phyloP scores from a whole-genome alignment of 2,329 filamentous ascomycete species.

The Paecilomyces fulvus region DNA sequence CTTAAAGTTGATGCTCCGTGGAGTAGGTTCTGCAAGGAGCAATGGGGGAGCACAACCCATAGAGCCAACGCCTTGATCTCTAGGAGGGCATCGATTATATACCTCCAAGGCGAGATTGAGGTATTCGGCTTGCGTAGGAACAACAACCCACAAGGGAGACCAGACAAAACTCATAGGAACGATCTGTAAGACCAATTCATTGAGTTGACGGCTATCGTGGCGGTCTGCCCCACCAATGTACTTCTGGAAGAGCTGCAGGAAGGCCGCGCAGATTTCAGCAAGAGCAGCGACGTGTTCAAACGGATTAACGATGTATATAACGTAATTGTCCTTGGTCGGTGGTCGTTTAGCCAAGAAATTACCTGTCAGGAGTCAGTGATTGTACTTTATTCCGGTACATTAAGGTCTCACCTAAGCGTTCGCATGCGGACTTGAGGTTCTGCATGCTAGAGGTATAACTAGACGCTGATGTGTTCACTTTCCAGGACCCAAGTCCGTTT shows the following conservation, averaged over 20 bases:
- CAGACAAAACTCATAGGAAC: constrained; percentile 48
- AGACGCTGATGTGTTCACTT: constrained; percentile 15
- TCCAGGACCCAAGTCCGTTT: constrained; percentile 31
- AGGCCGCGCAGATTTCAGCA: constrained; percentile 48
- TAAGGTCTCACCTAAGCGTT: constrained; percentile 25
- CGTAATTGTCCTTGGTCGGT: constrained; percentile 34
- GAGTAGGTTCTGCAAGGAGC: constrained; percentile 45
- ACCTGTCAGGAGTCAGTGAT: constrained; percentile 18
- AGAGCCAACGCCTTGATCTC: constrained; percentile 21
- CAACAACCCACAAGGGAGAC: constrained; percentile 43
- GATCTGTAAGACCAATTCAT: constrained; percentile 50
- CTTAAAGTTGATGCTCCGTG: constrained; percentile 47
- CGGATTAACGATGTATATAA: constrained; percentile 53
- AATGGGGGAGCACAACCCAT: constrained; percentile 46
- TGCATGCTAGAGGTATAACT: constrained; percentile 28
- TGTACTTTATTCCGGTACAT: background rate
- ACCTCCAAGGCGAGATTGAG: constrained; percentile 47
- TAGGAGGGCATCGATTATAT: constrained; percentile 49
- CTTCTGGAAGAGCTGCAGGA: constrained; percentile 48
- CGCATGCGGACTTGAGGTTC: constrained; percentile 24
- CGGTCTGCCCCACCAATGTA: constrained; percentile 37
- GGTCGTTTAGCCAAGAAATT: constrained; percentile 25
- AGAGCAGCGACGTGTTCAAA: constrained; percentile 40
- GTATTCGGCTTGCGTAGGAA: constrained; percentile 42
- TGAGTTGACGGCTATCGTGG: constrained; percentile 19